Base-by-base conservation (phyloP, 2,329 filamentous ascomycete genomes). In the Penicillium sclerotigenum region DNA sequence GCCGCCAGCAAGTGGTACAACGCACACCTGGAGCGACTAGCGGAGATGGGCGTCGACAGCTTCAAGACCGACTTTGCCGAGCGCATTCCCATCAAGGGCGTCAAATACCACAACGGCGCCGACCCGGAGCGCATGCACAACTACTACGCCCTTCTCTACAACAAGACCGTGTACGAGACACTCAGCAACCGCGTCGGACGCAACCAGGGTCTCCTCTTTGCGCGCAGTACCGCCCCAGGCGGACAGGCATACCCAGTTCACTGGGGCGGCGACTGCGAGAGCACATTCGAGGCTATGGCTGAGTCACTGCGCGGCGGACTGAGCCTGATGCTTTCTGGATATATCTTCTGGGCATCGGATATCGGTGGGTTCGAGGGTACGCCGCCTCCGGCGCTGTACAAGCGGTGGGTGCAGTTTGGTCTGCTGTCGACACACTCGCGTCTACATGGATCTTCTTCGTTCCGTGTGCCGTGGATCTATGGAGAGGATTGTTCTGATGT, bases 21-120 rank as follows among this genome's bases (percentile, higher is more conserved):
- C 18, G 71, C 70, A 4, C 86, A 87, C 60, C 77, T 90, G 38
- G 80, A 83, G 51, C 78, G 78, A 3, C 79, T 90, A 3, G 87
- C 89, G 62, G 84, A 88, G 59, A 79, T 84, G 65, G 87, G 88
- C 10, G 82, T 90, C 51, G 87, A 90, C 69, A 80, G 81, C 55
- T 83, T 90, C 78, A 90, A 90, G 75, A 90, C 87, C 8, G 87
- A 90, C 67, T 90, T 90, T 70, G 87, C 87, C 52, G 87, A 90
- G 74, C 81, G 87, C 26, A 86, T 90, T 52, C 87, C 87, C 0
- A 82, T 81, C 5, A 78, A 81, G 47, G 84, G 87, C 61, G 82
- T 89, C 6, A 78, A 82, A 60, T 90, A 87, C 81, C 77, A 83
- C 66, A 85, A 89, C 63, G 67, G 75, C 46, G 77, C 76, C 5